These are phyloP conservation scores for Urochloa ruziziensis DNA, from an alignment of 176 grass and related monocot genomes.

Conservation along the genomic window DNA sequence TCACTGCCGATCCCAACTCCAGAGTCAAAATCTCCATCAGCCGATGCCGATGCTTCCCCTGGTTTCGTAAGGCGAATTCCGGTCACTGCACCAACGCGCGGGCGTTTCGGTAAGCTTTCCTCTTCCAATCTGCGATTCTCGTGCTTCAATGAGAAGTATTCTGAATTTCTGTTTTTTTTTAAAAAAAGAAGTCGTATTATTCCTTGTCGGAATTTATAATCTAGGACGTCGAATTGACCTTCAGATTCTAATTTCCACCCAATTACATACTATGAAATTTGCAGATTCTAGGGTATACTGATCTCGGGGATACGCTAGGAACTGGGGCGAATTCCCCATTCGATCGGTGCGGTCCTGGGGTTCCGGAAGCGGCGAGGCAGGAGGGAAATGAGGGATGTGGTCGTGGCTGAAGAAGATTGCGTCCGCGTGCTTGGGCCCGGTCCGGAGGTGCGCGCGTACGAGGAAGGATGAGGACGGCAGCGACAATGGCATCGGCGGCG, in stretches of 20 bases:
- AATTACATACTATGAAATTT: not conserved
- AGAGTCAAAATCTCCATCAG: not conserved
- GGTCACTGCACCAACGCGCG: not conserved
- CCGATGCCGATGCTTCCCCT: not conserved
- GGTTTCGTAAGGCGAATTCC: not conserved
- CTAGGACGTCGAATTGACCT: not conserved
- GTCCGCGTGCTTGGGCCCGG: constrained; percentile 67
- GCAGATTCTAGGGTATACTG: not conserved
- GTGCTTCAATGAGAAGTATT: not conserved
- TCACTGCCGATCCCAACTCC: not conserved
- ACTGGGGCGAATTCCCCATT: not conserved
- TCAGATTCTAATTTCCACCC: not conserved
- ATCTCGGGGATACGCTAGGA: not conserved
- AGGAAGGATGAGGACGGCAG: constrained; percentile 65
- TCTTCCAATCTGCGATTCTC: not conserved
- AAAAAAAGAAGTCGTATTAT: not conserved
- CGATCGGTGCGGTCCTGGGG: not conserved
- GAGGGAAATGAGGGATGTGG: constrained; percentile 86
- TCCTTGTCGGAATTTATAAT: not conserved
- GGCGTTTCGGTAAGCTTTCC: not conserved
- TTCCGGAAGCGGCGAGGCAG: not conserved
- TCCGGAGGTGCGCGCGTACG: constrained; percentile 62
- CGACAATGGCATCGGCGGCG: constrained; percentile 25
- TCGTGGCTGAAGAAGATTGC: constrained; percentile 60
- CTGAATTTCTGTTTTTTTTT: not conserved